A percentile compares a stretch with the other conserved stretches of the same genome.
Evolutionary conservation across 2,329 filamentous ascomycete genomes (phyloP).

Genomic region (Xylariaceae sp.): DNA sequence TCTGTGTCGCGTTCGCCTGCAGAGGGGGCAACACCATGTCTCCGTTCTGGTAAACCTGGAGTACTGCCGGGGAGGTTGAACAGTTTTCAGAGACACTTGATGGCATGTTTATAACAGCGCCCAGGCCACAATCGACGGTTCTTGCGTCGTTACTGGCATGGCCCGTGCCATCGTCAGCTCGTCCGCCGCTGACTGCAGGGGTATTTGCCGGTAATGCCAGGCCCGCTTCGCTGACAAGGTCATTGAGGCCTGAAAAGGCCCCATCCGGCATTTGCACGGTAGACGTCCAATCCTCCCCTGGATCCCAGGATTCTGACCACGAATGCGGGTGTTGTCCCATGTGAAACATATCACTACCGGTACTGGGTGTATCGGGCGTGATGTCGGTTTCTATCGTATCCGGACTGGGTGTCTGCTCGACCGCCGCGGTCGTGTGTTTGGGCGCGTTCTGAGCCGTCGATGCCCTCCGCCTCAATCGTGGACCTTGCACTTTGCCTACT

Average conservation of each 20-base stretch:
- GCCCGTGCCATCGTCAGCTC: not conserved
- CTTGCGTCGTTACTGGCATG: not conserved
- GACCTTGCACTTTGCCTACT: not conserved
- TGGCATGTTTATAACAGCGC: not conserved
- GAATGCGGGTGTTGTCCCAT: not conserved
- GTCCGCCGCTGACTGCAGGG: no score
- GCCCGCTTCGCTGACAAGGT: not conserved
- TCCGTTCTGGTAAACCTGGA: not conserved
- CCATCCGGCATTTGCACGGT: not conserved
- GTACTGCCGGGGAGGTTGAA: not conserved
- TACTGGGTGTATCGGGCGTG: not conserved
- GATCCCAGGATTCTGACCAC: not conserved
- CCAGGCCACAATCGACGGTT: not conserved
- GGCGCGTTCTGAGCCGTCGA: not conserved
- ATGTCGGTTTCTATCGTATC: not conserved
- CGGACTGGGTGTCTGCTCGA: not conserved
- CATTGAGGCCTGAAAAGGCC: not conserved
- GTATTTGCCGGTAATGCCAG: not conserved
- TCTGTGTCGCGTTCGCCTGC: not conserved
- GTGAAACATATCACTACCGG: not conserved
- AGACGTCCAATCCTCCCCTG: not conserved
- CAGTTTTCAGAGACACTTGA: not conserved
- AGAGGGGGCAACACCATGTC: not conserved
- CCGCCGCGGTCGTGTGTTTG: not conserved
- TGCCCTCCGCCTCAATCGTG: not conserved